Conservation (phyloP, 805 yeast genomes). For the Scheffersomyces spartinae region DNA sequence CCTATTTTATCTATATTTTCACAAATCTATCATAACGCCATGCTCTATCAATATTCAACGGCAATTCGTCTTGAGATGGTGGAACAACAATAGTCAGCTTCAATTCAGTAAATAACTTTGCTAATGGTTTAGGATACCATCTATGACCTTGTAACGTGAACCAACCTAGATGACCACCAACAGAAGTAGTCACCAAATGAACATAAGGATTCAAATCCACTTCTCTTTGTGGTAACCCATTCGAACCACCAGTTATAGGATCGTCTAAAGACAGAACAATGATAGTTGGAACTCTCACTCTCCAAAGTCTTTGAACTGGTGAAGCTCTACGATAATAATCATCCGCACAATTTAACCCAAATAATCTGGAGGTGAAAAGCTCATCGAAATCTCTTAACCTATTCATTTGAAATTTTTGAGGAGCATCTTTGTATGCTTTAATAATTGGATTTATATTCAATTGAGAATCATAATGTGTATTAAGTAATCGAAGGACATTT, state of each 20-base stretch:
- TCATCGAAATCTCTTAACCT: constrained; percentile 49
- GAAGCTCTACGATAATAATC: constrained; percentile 59
- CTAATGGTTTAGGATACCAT: constrained; percentile 29
- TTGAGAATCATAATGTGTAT: constrained; percentile 18
- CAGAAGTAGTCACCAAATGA: constrained; percentile 42
- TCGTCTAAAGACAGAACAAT: constrained; percentile 57
- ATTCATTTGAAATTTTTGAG: constrained; percentile 18
- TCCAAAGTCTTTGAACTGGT: constrained; percentile 43
- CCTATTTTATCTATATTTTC: background rate
- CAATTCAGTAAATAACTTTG: constrained; percentile 21
- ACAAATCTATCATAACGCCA: constrained; percentile 25
- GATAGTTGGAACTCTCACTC: constrained; percentile 50
- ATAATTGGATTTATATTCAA: constrained; percentile 13
- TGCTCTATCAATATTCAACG: constrained; percentile 14
- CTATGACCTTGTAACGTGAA: constrained; percentile 18
- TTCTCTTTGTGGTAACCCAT: constrained; percentile 41
- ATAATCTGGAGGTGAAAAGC: constrained; percentile 44
- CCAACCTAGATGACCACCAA: constrained; percentile 67
- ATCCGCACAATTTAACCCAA: constrained; percentile 50
- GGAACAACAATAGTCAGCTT: too few species aligned
- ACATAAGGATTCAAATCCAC: constrained; percentile 46
- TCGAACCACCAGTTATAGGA: constrained; percentile 46
- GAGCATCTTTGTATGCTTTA: constrained; percentile 16
- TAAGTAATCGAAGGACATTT: constrained; percentile 21
- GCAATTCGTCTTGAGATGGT: constrained; percentile 10